Evolutionary conservation across 73 alveolate species (phyloP).

Genomic region (Breviolum minutum): DNA sequence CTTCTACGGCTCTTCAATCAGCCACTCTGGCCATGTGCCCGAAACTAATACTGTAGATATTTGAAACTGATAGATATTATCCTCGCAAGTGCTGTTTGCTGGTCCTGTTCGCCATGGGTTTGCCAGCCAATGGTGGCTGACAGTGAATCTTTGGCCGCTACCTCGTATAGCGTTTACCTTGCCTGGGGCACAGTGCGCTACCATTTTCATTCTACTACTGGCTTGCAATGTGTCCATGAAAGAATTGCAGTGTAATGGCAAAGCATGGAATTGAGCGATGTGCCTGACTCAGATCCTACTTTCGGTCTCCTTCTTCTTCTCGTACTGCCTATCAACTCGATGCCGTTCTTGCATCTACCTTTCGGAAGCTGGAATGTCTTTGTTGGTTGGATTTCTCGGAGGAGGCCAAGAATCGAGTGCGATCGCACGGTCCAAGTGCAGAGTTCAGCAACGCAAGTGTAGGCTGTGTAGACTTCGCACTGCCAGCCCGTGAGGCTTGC

Average conservation of each 20-base stretch:
- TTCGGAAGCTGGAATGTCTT: conserved; percentile 79
- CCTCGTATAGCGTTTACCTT: conserved; percentile 50
- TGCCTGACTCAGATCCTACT: conserved; percentile 18
- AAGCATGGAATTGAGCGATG: neutral
- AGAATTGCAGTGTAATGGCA: neutral
- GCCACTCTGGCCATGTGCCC: too few relatives aligned
- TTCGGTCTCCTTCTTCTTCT: conserved; percentile 38
- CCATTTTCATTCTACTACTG: neutral
- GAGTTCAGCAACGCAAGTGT: too few relatives aligned
- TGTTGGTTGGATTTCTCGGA: conserved; percentile 66
- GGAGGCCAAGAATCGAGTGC: conserved; percentile 20
- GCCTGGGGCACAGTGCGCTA: neutral
- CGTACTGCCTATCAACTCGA: conserved; percentile 61
- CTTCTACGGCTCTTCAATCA: too few relatives aligned
- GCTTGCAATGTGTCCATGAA: neutral
- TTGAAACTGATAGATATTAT: too few relatives aligned
- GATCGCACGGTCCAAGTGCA: neutral
- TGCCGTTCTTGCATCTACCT: conserved; percentile 81
- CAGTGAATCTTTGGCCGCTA: conserved; percentile 67
- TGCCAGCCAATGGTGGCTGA: conserved; percentile 15
- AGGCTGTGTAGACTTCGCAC: neutral
- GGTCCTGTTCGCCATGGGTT: neutral
- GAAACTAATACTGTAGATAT: too few relatives aligned
- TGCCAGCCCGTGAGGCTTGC: conserved; percentile 29
- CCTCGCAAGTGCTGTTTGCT: neutral